These are phyloP conservation scores for Ceratocystis huliohia DNA, from an alignment of 2,329 filamentous ascomycete species.

Conservation along the genomic window DNA sequence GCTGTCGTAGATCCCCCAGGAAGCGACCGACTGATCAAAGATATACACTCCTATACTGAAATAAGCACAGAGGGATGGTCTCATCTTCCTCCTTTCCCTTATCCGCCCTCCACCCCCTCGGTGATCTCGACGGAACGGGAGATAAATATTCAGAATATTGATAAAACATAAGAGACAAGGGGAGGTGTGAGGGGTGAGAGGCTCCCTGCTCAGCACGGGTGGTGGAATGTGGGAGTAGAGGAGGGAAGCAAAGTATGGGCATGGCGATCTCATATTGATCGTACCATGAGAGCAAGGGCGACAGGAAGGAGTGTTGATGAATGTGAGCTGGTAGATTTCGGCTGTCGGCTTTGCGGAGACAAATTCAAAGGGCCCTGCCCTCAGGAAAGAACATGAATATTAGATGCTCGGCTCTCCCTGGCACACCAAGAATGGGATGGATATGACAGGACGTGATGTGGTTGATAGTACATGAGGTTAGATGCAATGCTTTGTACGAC, in stretches of 20 bases:
- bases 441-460: not conserved
- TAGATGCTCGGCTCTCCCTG: too few relatives aligned
- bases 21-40: not conserved
- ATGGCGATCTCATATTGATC: not conserved
- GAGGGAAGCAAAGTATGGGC: not conserved
- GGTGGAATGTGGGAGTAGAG: not conserved
- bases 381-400: too few relatives aligned
- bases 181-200: not conserved
- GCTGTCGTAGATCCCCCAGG: not conserved
- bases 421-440: not conserved
- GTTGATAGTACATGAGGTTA: not conserved
- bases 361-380: too few relatives aligned
- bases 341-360: too few relatives aligned
- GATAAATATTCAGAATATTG: not conserved
- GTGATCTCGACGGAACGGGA: not conserved
- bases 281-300: not conserved
- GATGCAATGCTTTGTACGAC: not conserved
- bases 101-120: not conserved
- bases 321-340: not conserved
- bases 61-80: not conserved
- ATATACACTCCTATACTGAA: too few relatives aligned
- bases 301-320: not conserved
- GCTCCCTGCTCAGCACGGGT: not conserved
- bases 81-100: not conserved
- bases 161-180: not conserved